Conservation (phyloP, 179 eudicot genomes). For the Beta corolliflora region DNA sequence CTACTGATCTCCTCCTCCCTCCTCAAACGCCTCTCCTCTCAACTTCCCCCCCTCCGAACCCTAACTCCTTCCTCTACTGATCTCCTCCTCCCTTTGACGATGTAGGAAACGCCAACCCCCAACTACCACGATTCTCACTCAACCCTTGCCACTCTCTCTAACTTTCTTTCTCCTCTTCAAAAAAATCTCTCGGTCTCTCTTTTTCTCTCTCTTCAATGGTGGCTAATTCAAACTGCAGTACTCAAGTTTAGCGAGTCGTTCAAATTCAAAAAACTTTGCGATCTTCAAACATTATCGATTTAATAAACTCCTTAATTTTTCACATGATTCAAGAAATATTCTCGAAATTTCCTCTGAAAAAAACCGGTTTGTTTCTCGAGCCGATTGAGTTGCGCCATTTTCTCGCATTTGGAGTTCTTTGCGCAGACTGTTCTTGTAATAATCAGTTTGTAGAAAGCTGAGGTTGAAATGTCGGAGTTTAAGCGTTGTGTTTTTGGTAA, state of each 20-base stretch:
- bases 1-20: too few relatives aligned
- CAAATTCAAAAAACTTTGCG: background rate
- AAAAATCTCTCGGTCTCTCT: too few relatives aligned
- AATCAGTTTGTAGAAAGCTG: background rate
- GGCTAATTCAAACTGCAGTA: conserved; percentile 23
- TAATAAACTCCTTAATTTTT: background rate
- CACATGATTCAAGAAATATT: background rate
- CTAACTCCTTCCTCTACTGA: too few relatives aligned
- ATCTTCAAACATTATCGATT: conserved; percentile 2
- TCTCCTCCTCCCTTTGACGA: too few relatives aligned
- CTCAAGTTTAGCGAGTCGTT: conserved; percentile 15
- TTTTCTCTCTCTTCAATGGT: conserved; percentile 38
- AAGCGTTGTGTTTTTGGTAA: conserved; percentile 5
- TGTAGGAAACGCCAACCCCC: too few relatives aligned
- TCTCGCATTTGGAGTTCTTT: background rate
- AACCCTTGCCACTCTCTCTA: conserved; percentile 33
- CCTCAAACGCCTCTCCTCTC: too few relatives aligned
- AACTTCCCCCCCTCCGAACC: too few relatives aligned
- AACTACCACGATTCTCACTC: too few relatives aligned
- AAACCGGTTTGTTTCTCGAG: conserved; percentile 10
- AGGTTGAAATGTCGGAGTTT: conserved; percentile 3
- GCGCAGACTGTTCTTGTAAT: conserved; percentile 5
- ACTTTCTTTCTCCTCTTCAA: conserved; percentile 15
- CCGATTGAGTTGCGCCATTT: conserved; percentile 11
- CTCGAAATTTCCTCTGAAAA: background rate